Percentiles rank a stretch among this genome's conserved stretches.
phyloP scores from a whole-genome alignment of 441 rosid species.

The Gossypium davidsonii region DNA sequence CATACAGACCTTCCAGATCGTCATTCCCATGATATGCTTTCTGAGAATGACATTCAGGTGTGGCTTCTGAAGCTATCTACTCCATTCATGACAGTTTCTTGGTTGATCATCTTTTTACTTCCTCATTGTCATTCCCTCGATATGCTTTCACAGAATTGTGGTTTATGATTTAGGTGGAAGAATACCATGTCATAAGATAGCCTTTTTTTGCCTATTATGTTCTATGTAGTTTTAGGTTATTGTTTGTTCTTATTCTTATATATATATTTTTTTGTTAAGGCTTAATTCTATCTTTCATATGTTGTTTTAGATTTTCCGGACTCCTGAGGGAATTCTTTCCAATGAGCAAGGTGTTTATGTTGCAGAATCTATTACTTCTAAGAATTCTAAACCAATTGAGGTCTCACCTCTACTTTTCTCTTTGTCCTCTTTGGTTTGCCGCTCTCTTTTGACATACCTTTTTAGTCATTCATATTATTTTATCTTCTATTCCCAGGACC shows the following conservation, averaged over 20 bases:
- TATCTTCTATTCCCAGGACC: slow-evolving; percentile 38
- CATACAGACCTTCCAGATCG: slow-evolving; percentile 65
- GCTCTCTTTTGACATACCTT: neutral
- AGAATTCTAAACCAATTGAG: slow-evolving; percentile 62
- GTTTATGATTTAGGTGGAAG: neutral
- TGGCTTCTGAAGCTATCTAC: slow-evolving; percentile 8
- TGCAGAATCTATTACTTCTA: slow-evolving; percentile 67
- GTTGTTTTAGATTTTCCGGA: slow-evolving; percentile 59
- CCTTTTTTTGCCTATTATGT: neutral
- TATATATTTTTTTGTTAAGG: neutral
- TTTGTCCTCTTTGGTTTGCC: neutral
- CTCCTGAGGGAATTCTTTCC: slow-evolving; percentile 90
- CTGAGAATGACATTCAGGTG: slow-evolving; percentile 78
- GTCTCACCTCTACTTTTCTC: slow-evolving; percentile 29
- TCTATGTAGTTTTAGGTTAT: neutral
- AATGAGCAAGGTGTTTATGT: slow-evolving; percentile 89
- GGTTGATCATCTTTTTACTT: neutral
- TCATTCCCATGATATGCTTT: slow-evolving; percentile 71
- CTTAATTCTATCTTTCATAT: slow-evolving; percentile 3
- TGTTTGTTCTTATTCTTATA: slow-evolving; percentile 5
- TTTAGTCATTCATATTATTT: neutral
- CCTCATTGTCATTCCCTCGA: neutral
- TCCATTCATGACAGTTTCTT: neutral
- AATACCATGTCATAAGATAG: neutral
- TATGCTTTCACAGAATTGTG: neutral